A percentile compares a stretch with the other conserved stretches of the same genome.
Conservation (phyloP, 2,329 filamentous ascomycete species). For the Paecilomyces sp. region DNA sequence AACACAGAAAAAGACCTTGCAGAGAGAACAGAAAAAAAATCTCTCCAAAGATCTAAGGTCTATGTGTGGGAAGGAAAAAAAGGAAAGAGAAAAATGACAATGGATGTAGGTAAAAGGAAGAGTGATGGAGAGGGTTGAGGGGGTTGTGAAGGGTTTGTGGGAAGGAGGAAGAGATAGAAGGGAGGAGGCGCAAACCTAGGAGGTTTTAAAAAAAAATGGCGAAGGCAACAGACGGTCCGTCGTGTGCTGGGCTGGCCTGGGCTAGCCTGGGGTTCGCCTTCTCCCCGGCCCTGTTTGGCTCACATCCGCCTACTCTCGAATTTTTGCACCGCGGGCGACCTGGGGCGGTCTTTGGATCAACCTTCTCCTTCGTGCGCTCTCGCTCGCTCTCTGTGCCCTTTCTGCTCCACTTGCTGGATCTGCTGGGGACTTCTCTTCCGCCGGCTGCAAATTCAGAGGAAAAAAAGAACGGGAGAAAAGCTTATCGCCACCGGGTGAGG, state of each 20-base stretch:
- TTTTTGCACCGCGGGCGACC: background rate
- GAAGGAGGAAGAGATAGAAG: slow-evolving; percentile 12
- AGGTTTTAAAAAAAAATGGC: slow-evolving; percentile 2
- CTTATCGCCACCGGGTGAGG: background rate
- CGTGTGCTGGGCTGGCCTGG: background rate
- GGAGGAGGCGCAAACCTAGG: slow-evolving; percentile 8
- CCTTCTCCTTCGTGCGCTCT: background rate
- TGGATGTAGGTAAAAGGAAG: slow-evolving; percentile 13
- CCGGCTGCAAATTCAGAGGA: background rate
- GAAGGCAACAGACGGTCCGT: slow-evolving; percentile 4
- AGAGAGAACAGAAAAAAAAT: slow-evolving; percentile 17
- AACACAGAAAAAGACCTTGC: slow-evolving; percentile 3
- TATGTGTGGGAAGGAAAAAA: slow-evolving; percentile 19
- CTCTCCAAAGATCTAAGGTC: slow-evolving; percentile 22
- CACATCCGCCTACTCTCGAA: background rate
- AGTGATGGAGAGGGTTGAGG: slow-evolving; percentile 7
- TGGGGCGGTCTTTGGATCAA: background rate
- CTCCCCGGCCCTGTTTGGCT: background rate
- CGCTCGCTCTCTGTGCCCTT: background rate
- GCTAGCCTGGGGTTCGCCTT: background rate
- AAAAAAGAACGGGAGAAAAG: background rate
- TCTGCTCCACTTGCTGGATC: too few species aligned
- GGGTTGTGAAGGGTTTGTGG: slow-evolving; percentile 7
- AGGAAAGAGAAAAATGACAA: slow-evolving; percentile 18
- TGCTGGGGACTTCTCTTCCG: background rate